Base-by-base conservation (phyloP, 257 asterid species). In the Coffea canephora region DNA sequence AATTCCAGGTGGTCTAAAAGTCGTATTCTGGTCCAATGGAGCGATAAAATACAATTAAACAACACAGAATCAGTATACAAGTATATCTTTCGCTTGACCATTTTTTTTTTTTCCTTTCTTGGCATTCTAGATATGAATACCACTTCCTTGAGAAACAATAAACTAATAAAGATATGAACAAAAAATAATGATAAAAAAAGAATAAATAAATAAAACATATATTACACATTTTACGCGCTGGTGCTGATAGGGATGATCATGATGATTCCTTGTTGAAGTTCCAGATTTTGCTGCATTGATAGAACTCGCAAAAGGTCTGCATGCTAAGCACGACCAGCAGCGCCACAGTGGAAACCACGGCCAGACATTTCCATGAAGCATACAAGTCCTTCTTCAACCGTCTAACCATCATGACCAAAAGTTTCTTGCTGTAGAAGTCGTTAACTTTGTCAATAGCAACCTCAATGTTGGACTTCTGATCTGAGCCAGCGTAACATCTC, bases 271-370 rank as follows among this genome's bases (percentile, higher is more conserved):
- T 3, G 11, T 31, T 5, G 15, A 64, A 64, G 9, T 48, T 59
- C 82, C 82, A 77, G 18, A 73, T 16, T 34, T 74, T 61, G 31
- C 66, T 45, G 73, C 87, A 84, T 18, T 71, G 25, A 54, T 84
- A 84, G 39, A 81, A 9, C 11, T 81, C 74, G 75, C 95, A 91
- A 78, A 85, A 89, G 6, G 95, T 81, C 50, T 85, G 85, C 1
- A 88, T n/a, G 13, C 82, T 72, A 31, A 91, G 78, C 83, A 86
- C 71, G 59, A 84, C 45, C 72, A 84, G 8, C 16, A 88, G 83
- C 3, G 74, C 79, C 8, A 88, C 67, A 18, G 82, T 71, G 43
- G 86, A 55, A 41, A 81, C 23, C 71, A 82, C 48, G 39, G 87
- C 77, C 73, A 86, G 3, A 55, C 80, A 25, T 73, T 77, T 87